These are phyloP conservation scores for Crataegus laevigata DNA, from an alignment of 306 rosid species.

Conservation along the genomic window DNA sequence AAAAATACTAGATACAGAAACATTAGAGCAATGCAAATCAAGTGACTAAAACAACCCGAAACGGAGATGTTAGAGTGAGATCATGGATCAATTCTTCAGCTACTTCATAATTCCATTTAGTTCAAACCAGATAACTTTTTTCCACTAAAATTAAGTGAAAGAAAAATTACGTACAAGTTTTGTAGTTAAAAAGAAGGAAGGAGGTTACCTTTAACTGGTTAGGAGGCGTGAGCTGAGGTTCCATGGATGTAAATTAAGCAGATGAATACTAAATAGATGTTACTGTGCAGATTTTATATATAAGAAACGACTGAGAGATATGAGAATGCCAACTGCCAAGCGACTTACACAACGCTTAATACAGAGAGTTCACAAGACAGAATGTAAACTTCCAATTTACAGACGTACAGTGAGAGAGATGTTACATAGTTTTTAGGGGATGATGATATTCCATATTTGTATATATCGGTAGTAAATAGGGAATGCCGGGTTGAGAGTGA, in stretches of 20 bases:
- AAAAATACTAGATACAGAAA: not conserved
- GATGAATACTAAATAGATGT: not conserved
- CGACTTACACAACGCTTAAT: constrained; percentile 28
- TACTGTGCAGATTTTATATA: not conserved
- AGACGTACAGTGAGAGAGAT: not conserved
- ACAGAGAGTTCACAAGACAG: constrained; percentile 25
- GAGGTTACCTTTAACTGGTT: constrained; percentile 26
- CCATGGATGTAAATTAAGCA: constrained; percentile 21
- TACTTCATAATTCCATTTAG: not conserved
- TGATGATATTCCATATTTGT: not conserved
- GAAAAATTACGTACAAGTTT: not conserved
- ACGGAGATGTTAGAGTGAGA: not conserved
- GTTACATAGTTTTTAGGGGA: constrained; percentile 13
- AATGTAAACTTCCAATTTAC: not conserved
- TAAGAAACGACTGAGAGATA: not conserved
- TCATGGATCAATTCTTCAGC: not conserved
- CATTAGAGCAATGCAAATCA: not conserved
- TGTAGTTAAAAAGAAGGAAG: not conserved
- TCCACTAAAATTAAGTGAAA: not conserved
- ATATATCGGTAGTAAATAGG: constrained; percentile 4
- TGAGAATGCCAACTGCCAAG: not conserved
- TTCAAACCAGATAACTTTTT: not conserved
- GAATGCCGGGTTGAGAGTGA: constrained; percentile 31
- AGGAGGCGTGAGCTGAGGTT: constrained; percentile 21
- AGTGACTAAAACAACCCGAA: not conserved